Percentiles rank a stretch among this genome's conserved stretches.
Conservation (phyloP, 2,329 filamentous ascomycete species). For the Botrytis byssoidea region DNA sequence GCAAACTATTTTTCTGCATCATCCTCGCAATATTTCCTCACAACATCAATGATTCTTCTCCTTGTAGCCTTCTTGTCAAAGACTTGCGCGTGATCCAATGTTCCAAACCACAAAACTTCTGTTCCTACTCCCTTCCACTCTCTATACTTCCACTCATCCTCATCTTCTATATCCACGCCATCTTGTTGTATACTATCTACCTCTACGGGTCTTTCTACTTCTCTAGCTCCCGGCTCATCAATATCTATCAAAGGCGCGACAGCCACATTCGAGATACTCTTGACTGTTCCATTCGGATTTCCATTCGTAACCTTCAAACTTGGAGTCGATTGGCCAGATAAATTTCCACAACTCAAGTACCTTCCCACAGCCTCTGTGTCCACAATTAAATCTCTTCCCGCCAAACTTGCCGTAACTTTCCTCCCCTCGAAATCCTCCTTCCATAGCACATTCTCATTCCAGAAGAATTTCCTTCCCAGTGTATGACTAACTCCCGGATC, state of each 20-base stretch:
- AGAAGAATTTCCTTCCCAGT: slow-evolving; percentile 58
- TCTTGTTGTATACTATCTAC: slow-evolving; percentile 1
- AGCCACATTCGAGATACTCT: not conserved
- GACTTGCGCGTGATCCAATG: slow-evolving; percentile 56
- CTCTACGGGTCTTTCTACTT: not conserved
- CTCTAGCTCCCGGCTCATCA: not conserved
- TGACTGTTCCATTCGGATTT: slow-evolving; percentile 9
- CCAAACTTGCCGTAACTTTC: slow-evolving; percentile 50
- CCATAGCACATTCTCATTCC: slow-evolving; percentile 61
- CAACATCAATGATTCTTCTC: slow-evolving; percentile 38
- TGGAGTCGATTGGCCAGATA: slow-evolving; percentile 10
- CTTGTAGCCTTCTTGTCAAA: slow-evolving; percentile 44
- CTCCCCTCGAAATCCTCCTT: slow-evolving; percentile 50
- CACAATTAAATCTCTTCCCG: slow-evolving; percentile 54
- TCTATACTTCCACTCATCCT: slow-evolving; percentile 38
- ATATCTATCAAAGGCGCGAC: slow-evolving; percentile 7
- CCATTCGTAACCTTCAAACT: slow-evolving; percentile 31
- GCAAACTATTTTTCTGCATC: not conserved
- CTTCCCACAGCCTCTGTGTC: slow-evolving; percentile 51
- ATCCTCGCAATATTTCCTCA: slow-evolving; percentile 35
- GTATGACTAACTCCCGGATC: slow-evolving; percentile 60
- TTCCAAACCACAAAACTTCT: slow-evolving; percentile 55
- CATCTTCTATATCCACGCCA: slow-evolving; percentile 24
- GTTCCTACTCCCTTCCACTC: slow-evolving; percentile 37
- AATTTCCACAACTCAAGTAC: slow-evolving; percentile 45